phyloP scores from a whole-genome alignment of 2,329 filamentous ascomycete species.

The Orbilia blumenaviensis region DNA sequence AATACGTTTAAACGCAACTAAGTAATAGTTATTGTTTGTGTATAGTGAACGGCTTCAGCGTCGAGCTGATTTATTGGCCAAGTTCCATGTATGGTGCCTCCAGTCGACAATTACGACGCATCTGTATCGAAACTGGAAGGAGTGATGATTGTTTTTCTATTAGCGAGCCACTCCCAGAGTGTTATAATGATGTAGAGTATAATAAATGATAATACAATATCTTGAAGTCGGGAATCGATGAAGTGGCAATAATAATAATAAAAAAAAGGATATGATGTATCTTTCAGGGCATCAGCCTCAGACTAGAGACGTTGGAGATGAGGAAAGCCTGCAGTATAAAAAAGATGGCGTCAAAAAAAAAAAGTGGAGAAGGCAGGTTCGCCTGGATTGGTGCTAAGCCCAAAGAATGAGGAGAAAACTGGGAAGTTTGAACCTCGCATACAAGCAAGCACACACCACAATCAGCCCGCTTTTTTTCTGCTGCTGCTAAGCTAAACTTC shows the following conservation, averaged over 20 bases:
- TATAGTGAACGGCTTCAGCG: slow-evolving; percentile 34
- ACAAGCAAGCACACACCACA: slow-evolving; percentile 45
- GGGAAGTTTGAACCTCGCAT: slow-evolving; percentile 46
- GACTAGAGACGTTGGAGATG: background rate
- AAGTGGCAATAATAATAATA: slow-evolving; percentile 3
- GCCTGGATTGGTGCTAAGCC: slow-evolving; percentile 45
- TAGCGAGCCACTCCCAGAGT: slow-evolving; percentile 21
- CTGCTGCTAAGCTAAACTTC: slow-evolving; percentile 19
- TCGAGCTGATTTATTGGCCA: slow-evolving; percentile 43
- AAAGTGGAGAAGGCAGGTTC: slow-evolving; percentile 32
- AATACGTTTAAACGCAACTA: background rate
- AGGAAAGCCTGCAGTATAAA: slow-evolving; percentile 15
- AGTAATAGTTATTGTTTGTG: slow-evolving; percentile 1
- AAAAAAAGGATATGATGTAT: slow-evolving; percentile 13
- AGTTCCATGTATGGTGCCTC: slow-evolving; percentile 28
- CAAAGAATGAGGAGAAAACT: slow-evolving; percentile 50
- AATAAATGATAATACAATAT: no score
- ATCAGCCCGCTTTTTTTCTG: slow-evolving; percentile 39
- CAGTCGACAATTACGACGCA: slow-evolving; percentile 40
- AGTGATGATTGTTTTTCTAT: slow-evolving; percentile 4
- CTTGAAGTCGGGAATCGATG: slow-evolving; percentile 1
- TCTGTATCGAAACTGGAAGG: slow-evolving; percentile 17
- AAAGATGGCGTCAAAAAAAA: slow-evolving; percentile 41
- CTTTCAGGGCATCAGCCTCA: slow-evolving; percentile 22
- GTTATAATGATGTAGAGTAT: no score